These are phyloP conservation scores for Sorghum bicolor DNA, from an alignment of 176 grass and related monocot species.

Conservation along the genomic window DNA sequence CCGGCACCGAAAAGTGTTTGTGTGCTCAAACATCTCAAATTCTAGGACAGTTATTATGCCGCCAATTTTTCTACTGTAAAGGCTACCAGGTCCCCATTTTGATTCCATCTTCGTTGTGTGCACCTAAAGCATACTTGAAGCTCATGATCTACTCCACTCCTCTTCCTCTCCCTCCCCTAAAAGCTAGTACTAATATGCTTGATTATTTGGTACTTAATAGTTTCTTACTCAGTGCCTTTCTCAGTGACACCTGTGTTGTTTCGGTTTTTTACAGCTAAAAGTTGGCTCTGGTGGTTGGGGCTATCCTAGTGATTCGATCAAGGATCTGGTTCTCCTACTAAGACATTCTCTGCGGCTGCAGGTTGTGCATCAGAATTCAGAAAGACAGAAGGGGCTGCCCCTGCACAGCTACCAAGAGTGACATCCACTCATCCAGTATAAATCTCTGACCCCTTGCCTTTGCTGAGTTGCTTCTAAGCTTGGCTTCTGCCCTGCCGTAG, in stretches of 20 bases:
- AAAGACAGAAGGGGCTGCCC: conserved; percentile 20
- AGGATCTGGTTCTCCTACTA: conserved; percentile 49
- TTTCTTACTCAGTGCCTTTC: conserved; percentile 22
- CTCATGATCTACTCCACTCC: conserved; percentile 48
- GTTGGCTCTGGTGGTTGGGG: conserved; percentile 45
- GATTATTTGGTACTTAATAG: conserved; percentile 32
- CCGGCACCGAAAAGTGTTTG: conserved; percentile 23
- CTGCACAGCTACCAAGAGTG: conserved; percentile 37
- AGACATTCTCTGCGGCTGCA: conserved; percentile 33
- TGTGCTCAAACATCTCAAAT: conserved; percentile 15
- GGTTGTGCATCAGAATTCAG: conserved; percentile 32
- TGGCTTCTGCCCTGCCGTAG: background rate
- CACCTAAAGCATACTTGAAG: conserved; percentile 40
- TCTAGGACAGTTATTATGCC: conserved; percentile 32
- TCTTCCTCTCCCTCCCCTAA: conserved; percentile 4
- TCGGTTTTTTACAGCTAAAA: conserved; percentile 54
- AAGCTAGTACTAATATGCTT: conserved; percentile 30
- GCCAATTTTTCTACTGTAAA: conserved; percentile 42
- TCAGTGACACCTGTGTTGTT: conserved; percentile 34
- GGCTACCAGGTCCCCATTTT: conserved; percentile 43
- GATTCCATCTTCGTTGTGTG: conserved; percentile 55
- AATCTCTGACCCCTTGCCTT: conserved; percentile 14
- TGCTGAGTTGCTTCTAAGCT: conserved; percentile 29
- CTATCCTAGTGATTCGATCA: conserved; percentile 47
- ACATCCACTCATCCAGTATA: conserved; percentile 23